Conservation (phyloP, 2,329 filamentous ascomycete species). For the Aspergillus tanneri region DNA sequence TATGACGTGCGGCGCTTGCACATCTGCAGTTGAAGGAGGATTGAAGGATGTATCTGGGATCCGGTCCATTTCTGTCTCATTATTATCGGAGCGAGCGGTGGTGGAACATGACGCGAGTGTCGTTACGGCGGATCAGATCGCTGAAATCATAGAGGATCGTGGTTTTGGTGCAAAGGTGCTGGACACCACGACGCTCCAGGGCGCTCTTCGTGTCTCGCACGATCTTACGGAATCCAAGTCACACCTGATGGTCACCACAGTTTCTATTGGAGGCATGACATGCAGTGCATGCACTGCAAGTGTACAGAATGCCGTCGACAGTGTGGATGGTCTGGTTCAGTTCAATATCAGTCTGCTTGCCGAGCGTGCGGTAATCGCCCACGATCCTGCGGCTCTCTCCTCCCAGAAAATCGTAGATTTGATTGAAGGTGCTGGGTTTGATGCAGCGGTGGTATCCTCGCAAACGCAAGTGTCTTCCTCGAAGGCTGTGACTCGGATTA, state of each 20-base stretch:
- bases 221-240: slow-evolving; percentile 34
- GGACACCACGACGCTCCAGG: slow-evolving; percentile 59
- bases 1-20: slow-evolving; percentile 91
- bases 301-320: slow-evolving; percentile 77
- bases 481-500: slow-evolving; percentile 60
- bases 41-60: slow-evolving; percentile 74
- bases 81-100: slow-evolving; percentile 81
- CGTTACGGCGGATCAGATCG: slow-evolving; percentile 54
- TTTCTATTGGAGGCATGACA: slow-evolving; percentile 95
- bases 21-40: slow-evolving; percentile 77
- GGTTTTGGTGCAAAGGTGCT: slow-evolving; percentile 80
- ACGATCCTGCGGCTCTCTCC: slow-evolving; percentile 70
- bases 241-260: slow-evolving; percentile 67
- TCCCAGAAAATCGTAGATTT: slow-evolving; percentile 74
- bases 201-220: slow-evolving; percentile 35
- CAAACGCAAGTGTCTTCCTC: slow-evolving; percentile 59
- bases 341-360: slow-evolving; percentile 96
- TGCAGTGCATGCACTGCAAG: slow-evolving; percentile 95
- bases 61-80: slow-evolving; percentile 74
- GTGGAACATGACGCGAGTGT: slow-evolving; percentile 70
- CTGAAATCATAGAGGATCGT: slow-evolving; percentile 62
- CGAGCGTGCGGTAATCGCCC: slow-evolving; percentile 83
- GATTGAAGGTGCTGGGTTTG: slow-evolving; percentile 89
- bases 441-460: slow-evolving; percentile 77
- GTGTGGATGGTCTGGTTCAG: slow-evolving; percentile 72